Conservation (phyloP, 2,329 filamentous ascomycete genomes). For the Arthrobotrys iridis region DNA sequence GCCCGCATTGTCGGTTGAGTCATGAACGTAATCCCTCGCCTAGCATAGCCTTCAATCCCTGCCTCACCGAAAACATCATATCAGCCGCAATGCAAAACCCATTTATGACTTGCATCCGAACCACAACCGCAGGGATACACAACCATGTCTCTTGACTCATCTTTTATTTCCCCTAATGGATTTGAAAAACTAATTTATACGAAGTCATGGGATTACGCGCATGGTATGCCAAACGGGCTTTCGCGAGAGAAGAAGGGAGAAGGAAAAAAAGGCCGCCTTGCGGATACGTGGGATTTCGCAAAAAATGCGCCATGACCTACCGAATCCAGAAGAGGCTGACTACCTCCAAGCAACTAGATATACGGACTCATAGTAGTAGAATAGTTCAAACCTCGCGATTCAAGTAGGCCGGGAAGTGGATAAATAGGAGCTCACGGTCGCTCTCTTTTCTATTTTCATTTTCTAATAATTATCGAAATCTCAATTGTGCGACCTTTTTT, state of each 20-base stretch:
- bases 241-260: background rate
- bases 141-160: background rate
- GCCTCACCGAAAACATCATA: background rate
- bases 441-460: background rate
- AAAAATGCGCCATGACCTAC: background rate
- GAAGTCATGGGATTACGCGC: slow-evolving; percentile 50
- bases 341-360: too few relatives aligned
- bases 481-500: too few relatives aligned
- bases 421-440: background rate
- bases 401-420: background rate
- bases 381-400: too few relatives aligned
- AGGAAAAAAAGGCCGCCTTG: background rate
- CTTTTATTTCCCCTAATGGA: too few relatives aligned
- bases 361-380: too few relatives aligned
- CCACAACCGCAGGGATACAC: background rate
- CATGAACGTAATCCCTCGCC: background rate
- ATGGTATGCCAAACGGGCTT: background rate
- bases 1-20: too few relatives aligned
- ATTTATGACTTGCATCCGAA: background rate
- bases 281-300: background rate
- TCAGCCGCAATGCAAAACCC: slow-evolving; percentile 9
- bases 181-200: slow-evolving; percentile 2
- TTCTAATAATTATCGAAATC: too few relatives aligned
- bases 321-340: background rate
- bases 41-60: too few relatives aligned